Base-by-base conservation (phyloP, 441 rosid genomes). In the Sinapis alba region DNA sequence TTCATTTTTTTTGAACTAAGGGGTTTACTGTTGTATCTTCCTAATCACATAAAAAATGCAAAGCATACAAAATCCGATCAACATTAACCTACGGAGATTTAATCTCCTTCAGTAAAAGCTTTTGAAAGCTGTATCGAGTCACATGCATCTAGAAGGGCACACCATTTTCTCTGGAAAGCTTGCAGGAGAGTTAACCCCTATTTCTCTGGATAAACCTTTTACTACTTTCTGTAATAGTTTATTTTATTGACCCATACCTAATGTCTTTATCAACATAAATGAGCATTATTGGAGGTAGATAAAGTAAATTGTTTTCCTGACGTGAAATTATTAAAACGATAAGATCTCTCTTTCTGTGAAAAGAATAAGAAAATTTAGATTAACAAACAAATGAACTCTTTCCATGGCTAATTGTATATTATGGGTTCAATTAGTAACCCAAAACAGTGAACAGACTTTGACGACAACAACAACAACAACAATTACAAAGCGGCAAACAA, bases 61-160 rank as follows among this genome's bases (percentile, higher is more conserved):
- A 20, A 19, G 26, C 58, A 53, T 20, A 20, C 6, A 54, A 54
- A 54, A 8, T 0, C 60, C 60, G 15, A 54, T 58, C 72, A 58
- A 58, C 72, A 5, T 28, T 23, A 65, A 66, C 61, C 65, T 28
- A 66, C 19, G 12, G 19, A 57, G n/a, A 45, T 43, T 58, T 45
- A 28, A 56, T 27, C 9, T 18, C 11, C 1, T 7, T 64, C 1
- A 16, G 24, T 65, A 56, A 58, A 43, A 58, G 66, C 1, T 57
- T n/a, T 58, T 28, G 67, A 74, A 65, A 57, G 51, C 34, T 66
- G 78, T 66, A 67, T 20, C 51, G 18, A 27, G 72, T 45, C 51
- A 38, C 47, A 6, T 7, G 26, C 60, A 28, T 61, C 11, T 28
- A 58, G 67, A 30, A 65, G 32, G 62, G 26, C 20, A 28, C 62